Evolutionary conservation across 176 grass and related monocot species (phyloP), one percentile per base, ranked within the genome.

Genomic region (Aechmea fasciata): DNA sequence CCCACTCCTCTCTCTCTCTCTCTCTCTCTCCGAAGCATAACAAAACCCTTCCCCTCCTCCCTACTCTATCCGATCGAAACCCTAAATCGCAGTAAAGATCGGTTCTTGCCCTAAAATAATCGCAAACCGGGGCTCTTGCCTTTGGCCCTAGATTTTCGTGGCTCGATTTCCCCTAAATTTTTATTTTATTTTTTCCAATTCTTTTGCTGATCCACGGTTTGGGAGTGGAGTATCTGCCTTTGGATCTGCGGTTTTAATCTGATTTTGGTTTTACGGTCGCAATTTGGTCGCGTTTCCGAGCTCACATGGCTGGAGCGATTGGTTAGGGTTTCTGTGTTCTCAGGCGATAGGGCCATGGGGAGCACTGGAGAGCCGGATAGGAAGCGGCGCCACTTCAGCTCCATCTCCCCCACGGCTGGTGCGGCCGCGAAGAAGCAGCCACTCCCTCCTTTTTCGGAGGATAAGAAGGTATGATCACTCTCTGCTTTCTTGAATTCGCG

Each of bases 351-450:
- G 67, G 70, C 51, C 49, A 92, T 92, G 89, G 85, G 73, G 77
- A 83, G 80, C 80, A 86, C 90, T 13, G 83, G 77, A 51, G 90
- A 88, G 47, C 73, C 85, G 11, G 85, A 83, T 57, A 73, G 77
- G 80, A 85, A 92, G 80, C 80, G 90, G 57, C 82, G 77, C 13
- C 77, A 85, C 57, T 72, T 87, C 57, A 73, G 63, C 70, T 75
- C 89, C 63, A 77, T 88, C 55, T 82, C 79, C 61, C 82, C 83
- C 20, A 79, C 82, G n/a, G 73, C 72, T 10, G 71, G 67, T 13
- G 49, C 84, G 3, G 74, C 87, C 11, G 72, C 78, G 57, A 88
- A 88, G 75, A 84, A 85, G 67, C 70, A 79, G 18, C 77, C 70
- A 3, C 63, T 77, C 23, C n/a, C 76, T 6, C 82, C 79, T n/a